Conservation (phyloP, 2,329 filamentous ascomycete species). For the Colletotrichum sp. region DNA sequence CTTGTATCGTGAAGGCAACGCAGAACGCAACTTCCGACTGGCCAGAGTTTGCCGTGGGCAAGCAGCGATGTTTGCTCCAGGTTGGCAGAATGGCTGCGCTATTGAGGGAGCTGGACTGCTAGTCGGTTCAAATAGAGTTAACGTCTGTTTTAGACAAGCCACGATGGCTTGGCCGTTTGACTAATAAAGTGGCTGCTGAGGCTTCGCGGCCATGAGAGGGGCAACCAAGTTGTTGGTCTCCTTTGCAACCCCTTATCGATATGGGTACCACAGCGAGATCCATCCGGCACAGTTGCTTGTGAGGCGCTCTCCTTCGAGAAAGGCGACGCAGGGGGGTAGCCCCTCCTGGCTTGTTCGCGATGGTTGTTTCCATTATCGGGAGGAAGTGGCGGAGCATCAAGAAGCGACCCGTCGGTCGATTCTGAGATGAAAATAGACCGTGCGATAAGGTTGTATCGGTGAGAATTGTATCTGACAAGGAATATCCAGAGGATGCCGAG, state of each 20-base stretch:
- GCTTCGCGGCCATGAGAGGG: too few species aligned
- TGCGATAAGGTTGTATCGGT: not conserved
- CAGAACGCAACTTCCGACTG: not conserved
- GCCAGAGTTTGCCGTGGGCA: not conserved
- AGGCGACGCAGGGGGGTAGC: not conserved
- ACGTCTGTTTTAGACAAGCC: not conserved
- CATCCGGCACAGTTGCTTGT: not conserved
- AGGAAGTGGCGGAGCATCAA: not conserved
- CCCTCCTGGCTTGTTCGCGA: not conserved
- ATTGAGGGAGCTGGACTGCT: not conserved
- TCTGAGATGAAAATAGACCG: not conserved
- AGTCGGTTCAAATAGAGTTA: slow-evolving; percentile 5
- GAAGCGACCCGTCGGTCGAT: not conserved
- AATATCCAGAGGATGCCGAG: not conserved
- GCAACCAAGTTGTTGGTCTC: not conserved
- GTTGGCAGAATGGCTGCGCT: not conserved
- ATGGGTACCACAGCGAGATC: not conserved
- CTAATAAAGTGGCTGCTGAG: not conserved
- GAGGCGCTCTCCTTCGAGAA: not conserved
- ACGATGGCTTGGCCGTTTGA: not conserved
- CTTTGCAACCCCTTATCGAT: not conserved
- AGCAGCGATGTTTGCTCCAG: not conserved
- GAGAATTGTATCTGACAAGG: not conserved
- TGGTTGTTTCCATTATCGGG: not conserved
- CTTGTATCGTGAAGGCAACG: not conserved